Evolutionary conservation across 768 basidiomycete genomes (phyloP).

Genomic region (Serendipita sp.): DNA sequence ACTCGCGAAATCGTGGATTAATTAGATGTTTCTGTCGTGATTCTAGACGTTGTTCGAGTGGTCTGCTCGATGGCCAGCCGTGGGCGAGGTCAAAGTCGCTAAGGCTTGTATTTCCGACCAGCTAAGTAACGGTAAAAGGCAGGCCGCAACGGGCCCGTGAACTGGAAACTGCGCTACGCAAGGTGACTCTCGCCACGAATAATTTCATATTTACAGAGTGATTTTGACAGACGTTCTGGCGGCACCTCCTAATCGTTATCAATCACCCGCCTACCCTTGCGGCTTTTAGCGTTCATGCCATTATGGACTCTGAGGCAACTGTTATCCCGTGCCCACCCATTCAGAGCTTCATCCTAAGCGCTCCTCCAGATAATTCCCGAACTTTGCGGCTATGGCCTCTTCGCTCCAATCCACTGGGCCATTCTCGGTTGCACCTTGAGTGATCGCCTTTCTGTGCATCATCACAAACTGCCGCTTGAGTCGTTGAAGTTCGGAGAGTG

Average conservation of each 20-base stretch:
- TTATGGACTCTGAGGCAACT: too few species aligned
- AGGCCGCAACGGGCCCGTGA: too few species aligned
- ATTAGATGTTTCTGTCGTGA: neutral
- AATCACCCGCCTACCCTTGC: too few species aligned
- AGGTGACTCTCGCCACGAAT: too few species aligned
- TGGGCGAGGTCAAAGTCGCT: neutral
- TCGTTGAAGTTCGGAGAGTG: conserved; percentile 76
- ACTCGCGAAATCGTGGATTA: neutral
- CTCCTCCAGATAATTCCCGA: conserved; percentile 57
- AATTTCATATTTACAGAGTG: too few species aligned
- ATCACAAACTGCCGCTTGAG: conserved; percentile 83
- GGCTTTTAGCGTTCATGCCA: too few species aligned
- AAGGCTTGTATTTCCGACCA: too few species aligned
- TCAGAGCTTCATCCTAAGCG: neutral
- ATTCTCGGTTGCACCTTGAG: conserved; percentile 62
- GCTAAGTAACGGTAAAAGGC: too few species aligned
- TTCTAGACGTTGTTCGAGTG: neutral
- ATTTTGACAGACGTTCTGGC: too few species aligned
- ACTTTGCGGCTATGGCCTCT: conserved; percentile 50
- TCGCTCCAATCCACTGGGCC: conserved; percentile 66
- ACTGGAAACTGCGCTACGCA: too few species aligned
- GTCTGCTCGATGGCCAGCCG: neutral
- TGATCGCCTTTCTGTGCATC: conserved; percentile 79
- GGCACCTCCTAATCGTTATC: too few species aligned
- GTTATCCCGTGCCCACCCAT: too few species aligned